Base-by-base conservation (phyloP, 2,329 filamentous ascomycete species). In the Emergomyces orientalis region DNA sequence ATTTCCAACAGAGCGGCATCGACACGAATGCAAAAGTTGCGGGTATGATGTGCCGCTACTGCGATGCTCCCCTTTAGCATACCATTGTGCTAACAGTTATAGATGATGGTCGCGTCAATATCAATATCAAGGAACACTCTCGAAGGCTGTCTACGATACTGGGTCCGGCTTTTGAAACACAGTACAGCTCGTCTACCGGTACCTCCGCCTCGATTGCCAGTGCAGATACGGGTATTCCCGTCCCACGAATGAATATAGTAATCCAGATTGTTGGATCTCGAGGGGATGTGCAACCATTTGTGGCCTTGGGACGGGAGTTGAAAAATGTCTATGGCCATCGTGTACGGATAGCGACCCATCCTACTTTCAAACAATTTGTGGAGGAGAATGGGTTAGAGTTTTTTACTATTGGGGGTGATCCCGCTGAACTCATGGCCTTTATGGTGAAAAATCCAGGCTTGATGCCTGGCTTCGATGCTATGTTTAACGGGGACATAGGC, bases 361-460 rank as follows among this genome's bases (percentile, higher is more conserved):
- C 82, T 3, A 85, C 81, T 1, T 92, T 92, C 68, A 80, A 84
- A 67, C 73, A 78, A 0, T 89, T 91, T 67, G 85, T 91, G 3
- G 82, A 86, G 64, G 84, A 88, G 60, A 86, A 86, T 71, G 87
- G 82, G 0, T 80, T 92, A 17, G 89, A 91, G 69, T 92, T 91
- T 73, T 91, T 88, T 73, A 83, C 77, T 65, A 88, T 91, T 60
- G 88, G 88, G n/a, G 88, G 88, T 2, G 87, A 91, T 71, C 88
- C 88, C 1, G 82, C 86, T 1, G 84, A 89, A 69, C 78, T 91
- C 52, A 91, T 91, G 88, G 89, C 90, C 2, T 95, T 93, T 70
- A 95, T 95, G 90, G 90, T 94, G 55, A 92, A 92, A 74, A 89
- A 94, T 68, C 90, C 91, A 0, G 89, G 90, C 0, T 78, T 96